Evolutionary conservation across 768 basidiomycete genomes (phyloP), one percentile per base, ranked within the genome.

Genomic region (Gloeopeniophorella convolvens): DNA sequence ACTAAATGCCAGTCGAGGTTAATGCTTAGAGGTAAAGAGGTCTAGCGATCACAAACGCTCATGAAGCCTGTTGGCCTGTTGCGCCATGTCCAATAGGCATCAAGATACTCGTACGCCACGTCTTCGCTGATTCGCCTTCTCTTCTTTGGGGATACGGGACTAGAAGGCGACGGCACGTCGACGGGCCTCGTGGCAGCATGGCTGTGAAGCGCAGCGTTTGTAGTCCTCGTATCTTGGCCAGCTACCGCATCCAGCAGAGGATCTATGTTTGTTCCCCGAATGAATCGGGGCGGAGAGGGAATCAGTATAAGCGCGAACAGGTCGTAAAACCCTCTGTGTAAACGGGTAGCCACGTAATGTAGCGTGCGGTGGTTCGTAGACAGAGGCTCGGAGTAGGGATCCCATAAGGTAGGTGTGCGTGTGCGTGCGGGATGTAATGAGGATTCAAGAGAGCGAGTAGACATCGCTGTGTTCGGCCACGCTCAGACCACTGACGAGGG

Each of bases 271-370:
- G 62, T 73, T 55, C 77, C 75, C 72, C 80, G 82, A 41, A 82
- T 70, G 51, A 85, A 70, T 34, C 82, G 75, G 43, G 83, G 84
- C 15, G 85, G 79, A 39, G 80, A 68, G 20, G 72, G 82, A 3
- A 71, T 66, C 34, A n/a, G n/a, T 56, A 88, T 85, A 72, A 89
- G 76, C 21, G 87, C 74, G 31, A 89, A 73, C 26, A 91, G 75
- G 71, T 89, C 86, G 67, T 89, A 91, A 73, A 90, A 90, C 15
- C 88, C 90, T 57, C 88, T 85, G 76, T 92, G 89, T 32, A 91
- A 70, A 45, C 90, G 69, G 7, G 23, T 83, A 85, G 12, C 74
- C 76, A 45, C 80, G 80, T 56, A 84, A 67, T 50, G 76, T 72
- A 27, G 72, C 72, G 15, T 70, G 60, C 28, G 69, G 68, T 49